Conservation (phyloP, 345 rosid genomes). For the Excoecaria cochinchinensis region DNA sequence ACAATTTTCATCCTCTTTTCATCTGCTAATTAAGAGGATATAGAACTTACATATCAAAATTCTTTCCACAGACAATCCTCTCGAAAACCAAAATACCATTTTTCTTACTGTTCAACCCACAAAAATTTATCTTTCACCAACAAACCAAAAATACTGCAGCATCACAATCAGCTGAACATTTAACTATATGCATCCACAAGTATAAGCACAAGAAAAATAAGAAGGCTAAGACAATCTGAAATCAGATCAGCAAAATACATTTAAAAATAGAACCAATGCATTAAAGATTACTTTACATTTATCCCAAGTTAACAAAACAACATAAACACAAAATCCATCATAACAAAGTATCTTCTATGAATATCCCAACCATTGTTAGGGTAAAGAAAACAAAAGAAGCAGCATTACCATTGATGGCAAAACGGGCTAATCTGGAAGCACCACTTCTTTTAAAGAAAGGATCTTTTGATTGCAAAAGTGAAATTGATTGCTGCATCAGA, state of each 20-base stretch:
- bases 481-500: slow-evolving; percentile 74
- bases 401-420: slow-evolving; percentile 68
- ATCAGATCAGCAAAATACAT: background rate
- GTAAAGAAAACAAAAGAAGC: background rate
- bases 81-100: background rate
- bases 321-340: background rate
- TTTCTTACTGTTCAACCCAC: background rate
- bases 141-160: background rate
- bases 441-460: slow-evolving; percentile 90
- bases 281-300: background rate
- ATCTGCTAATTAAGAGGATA: slow-evolving; percentile 40
- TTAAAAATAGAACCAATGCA: background rate
- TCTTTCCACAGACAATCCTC: background rate
- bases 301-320: background rate
- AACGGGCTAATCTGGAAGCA: slow-evolving; percentile 84
- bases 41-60: background rate
- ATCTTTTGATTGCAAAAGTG: slow-evolving; percentile 85
- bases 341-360: background rate
- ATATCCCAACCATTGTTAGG: background rate
- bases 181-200: background rate
- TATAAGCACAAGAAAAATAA: background rate
- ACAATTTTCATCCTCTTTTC: slow-evolving; percentile 89
- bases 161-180: background rate
- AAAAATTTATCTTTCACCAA: background rate
- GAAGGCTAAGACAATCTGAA: background rate